Base-by-base conservation (phyloP, 1,139 yeast species). In the Pichiaceae sp. region DNA sequence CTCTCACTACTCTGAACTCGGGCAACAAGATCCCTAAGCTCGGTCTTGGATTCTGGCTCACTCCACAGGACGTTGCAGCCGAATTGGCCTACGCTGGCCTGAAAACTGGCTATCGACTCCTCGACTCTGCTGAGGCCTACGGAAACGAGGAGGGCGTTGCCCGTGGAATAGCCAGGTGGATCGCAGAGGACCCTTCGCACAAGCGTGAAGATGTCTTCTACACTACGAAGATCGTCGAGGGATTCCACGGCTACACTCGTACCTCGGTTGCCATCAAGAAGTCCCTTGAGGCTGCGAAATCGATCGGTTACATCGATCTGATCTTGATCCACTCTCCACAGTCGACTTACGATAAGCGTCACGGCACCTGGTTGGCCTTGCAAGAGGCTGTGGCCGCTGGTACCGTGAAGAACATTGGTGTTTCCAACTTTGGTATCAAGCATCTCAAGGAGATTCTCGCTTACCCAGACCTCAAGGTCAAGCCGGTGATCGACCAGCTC, bases 71-170 rank as follows among this genome's bases (percentile, higher is more conserved):
- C 2, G 60, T 58, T 9, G 66, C 78, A 1, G 54, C 63, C 2
- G 52, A 56, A 1, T 48, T 70, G 21, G 78, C 75, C 2, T 60
- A 65, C 42, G 55, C 63, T 27, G 83, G 81, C 1, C 64, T 83
- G 48, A 63, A 66, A 27, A 62, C 57, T 20, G 94, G 94, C 0
- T 82, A 81, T 54, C 71, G 93, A 44, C 86, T 80, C 47, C 63
- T 79, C 35, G 87, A 79, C 50, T 64, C 78, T 5, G 87, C 86
- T 2, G 64, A 66, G 17, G 55, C 57, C 24, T 82, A 82, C 53
- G 62, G 64, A 11, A 79, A 79, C 51, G 83, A 80, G 51, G 49
- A 49, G 7, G 79, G 72, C 49, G 67, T 76, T 37, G 68, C 64
- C 47, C 52, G 60, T 43, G 70, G 82, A 3, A 70, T 77, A 26